Base-by-base conservation (phyloP, 2,329 filamentous ascomycete genomes). In the Pseudogymnoascus sp. region DNA sequence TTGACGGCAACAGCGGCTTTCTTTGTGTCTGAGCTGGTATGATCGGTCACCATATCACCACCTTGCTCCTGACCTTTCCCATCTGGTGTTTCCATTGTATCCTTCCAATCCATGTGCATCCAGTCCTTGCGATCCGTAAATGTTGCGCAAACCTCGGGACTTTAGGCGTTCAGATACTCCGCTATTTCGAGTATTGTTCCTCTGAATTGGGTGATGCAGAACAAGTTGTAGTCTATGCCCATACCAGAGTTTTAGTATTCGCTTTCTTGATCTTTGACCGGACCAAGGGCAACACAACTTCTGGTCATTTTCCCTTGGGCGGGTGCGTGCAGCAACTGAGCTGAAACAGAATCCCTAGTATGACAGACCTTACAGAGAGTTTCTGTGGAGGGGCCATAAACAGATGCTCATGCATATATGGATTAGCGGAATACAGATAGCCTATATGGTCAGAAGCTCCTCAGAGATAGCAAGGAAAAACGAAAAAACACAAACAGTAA, bases 181-280 rank as follows among this genome's bases (percentile, higher is more conserved):
- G 26, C 45, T 52, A 52, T 52, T 52, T 52, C 15, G 45, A 30
- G 45, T 30, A 52, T 30, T 30, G 45, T 30, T 18, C n/a, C 45
- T 18, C 26, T 52, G 7, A 30, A 30, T 30, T 30, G 45, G 23
- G 45, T 30, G 45, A 52, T 52, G 41, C 41, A 52, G 45, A 52
- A 52, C n/a, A 52, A 52, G 45, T 18, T 30, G 45, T 18, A 30
- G 26, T 52, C 23, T 52, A 52, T 18, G 23, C 45, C 45, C 23
- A 52, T 52, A 52, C 45, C 45, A 52, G 45, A 52, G 45, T 30
- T 52, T 30, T 52, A 30, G 45, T 30, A 52, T 30, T 52, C 45
- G 45, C 26, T 18, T 52, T 19, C 45, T 52, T 12, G 26, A 18
- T 3, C 45, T 10, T 52, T 13, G 15, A 15, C 13, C 23, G 3